phyloP scores from a whole-genome alignment of 495 filamentous ascomycete species.

The Podospora sp. region DNA sequence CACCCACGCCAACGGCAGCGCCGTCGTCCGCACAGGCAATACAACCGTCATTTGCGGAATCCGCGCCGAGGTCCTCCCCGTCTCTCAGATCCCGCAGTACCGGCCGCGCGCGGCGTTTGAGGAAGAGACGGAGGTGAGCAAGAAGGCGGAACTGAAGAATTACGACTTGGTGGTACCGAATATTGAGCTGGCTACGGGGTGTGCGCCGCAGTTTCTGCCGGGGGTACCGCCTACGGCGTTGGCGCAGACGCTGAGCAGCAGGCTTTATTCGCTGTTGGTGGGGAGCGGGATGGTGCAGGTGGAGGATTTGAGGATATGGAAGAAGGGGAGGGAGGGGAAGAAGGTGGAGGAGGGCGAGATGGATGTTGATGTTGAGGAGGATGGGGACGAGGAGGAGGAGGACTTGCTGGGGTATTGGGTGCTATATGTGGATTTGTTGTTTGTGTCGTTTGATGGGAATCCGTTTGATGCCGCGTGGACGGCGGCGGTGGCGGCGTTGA shows the following conservation, averaged over 20 bases:
- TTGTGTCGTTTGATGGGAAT: conserved; percentile 88
- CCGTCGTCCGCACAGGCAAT: conserved; percentile 84
- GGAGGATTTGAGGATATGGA: conserved; percentile 69
- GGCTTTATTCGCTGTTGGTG: conserved; percentile 74
- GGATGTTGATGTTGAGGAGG: conserved; percentile 47
- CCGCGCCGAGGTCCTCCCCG: conserved; percentile 79
- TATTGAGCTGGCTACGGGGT: conserved; percentile 86
- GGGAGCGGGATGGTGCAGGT: conserved; percentile 62
- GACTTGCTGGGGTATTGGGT: conserved; percentile 87
- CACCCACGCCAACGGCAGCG: conserved; percentile 83
- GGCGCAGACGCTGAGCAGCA: conserved; percentile 80
- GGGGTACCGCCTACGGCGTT: conserved; percentile 76
- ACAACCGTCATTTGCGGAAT: conserved; percentile 92
- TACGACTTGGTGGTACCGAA: conserved; percentile 87
- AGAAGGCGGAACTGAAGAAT: conserved; percentile 48
- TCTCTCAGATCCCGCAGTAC: conserved; percentile 67
- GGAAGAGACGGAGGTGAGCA: background rate
- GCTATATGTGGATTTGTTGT: conserved; percentile 88
- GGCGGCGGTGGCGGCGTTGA: conserved; percentile 78
- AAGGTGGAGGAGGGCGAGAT: conserved; percentile 33
- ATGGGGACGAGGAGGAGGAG: conserved; percentile 40
- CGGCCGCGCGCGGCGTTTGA: conserved; percentile 37
- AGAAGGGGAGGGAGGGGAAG: conserved; percentile 50
- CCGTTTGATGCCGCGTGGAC: conserved; percentile 89
- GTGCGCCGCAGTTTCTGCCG: conserved; percentile 80